phyloP scores from a whole-genome alignment of 768 basidiomycete species.

The Guyanaporus albipodus region DNA sequence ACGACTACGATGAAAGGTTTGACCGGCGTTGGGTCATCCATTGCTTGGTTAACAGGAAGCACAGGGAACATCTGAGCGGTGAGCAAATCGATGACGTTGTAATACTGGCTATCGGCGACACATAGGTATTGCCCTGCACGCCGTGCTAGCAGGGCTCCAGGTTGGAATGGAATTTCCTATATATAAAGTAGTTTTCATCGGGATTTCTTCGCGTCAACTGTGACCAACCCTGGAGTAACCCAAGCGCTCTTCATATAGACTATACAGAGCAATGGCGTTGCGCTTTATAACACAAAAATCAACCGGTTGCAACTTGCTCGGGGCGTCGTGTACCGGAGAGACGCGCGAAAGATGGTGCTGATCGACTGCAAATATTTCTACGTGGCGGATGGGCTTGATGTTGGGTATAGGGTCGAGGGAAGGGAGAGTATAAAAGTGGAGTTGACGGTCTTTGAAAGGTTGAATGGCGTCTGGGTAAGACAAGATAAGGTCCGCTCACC shows the following conservation, averaged over 20 bases:
- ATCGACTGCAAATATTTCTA: slow-evolving; percentile 78
- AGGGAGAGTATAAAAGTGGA: slow-evolving; percentile 81
- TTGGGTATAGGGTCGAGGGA: slow-evolving; percentile 65
- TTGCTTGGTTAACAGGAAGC: slow-evolving; percentile 74
- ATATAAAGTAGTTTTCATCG: neutral
- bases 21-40: slow-evolving; percentile 38
- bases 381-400: slow-evolving; percentile 78
- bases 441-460: slow-evolving; percentile 44
- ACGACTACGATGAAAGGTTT: slow-evolving; percentile 76
- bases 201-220: neutral
- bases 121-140: slow-evolving; percentile 64
- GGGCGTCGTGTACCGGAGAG: slow-evolving; percentile 37
- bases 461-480: slow-evolving; percentile 1
- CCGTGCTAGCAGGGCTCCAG: slow-evolving; percentile 54
- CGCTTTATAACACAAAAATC: slow-evolving; percentile 76
- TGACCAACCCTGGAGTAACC: slow-evolving; percentile 53
- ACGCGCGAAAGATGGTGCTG: slow-evolving; percentile 61
- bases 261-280: slow-evolving; percentile 57
- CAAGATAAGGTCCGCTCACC: slow-evolving; percentile 42
- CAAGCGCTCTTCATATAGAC: slow-evolving; percentile 57
- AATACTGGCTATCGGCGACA: slow-evolving; percentile 66
- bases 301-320: slow-evolving; percentile 45
- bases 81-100: slow-evolving; percentile 79
- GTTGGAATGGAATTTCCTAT: slow-evolving; percentile 70
- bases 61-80: slow-evolving; percentile 65